A percentile compares a stretch with the other conserved stretches of the same genome.
phyloP scores from a whole-genome alignment of 176 grass and related monocot species.

The Luzula sylvatica region DNA sequence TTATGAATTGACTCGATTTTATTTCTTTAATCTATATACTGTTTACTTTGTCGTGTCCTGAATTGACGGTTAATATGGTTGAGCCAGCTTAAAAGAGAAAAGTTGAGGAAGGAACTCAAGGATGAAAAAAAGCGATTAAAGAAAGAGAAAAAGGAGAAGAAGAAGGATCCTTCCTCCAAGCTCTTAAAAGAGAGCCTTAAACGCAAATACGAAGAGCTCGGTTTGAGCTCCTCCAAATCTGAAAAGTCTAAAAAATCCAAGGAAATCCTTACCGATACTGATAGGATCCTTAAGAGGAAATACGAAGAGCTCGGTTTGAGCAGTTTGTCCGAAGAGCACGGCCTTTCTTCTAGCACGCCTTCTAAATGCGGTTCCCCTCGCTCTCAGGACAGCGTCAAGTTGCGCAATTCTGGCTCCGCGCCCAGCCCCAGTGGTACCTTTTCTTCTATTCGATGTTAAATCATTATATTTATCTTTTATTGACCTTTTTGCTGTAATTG shows the following conservation, averaged over 20 bases:
- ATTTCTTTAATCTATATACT: too few species aligned
- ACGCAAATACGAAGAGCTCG: constrained; percentile 34
- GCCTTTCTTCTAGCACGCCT: constrained; percentile 13
- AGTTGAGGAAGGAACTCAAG: constrained; percentile 31
- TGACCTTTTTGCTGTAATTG: neutral
- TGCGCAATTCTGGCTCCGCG: constrained; percentile 17
- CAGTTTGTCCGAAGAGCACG: constrained; percentile 57
- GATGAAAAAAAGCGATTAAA: constrained; percentile 36
- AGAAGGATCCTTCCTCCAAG: constrained; percentile 27
- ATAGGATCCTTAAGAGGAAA: constrained; percentile 7
- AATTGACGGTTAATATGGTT: constrained; percentile 83
- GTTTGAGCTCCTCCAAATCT: neutral
- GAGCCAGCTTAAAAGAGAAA: constrained; percentile 64
- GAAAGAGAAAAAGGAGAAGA: constrained; percentile 31
- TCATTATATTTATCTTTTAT: neutral
- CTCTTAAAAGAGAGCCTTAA: constrained; percentile 38
- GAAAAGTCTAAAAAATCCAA: neutral
- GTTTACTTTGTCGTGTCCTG: too few species aligned
- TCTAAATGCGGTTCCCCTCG: constrained; percentile 29
- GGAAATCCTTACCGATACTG: neutral
- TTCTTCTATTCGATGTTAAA: neutral
- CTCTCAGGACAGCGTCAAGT: constrained; percentile 70
- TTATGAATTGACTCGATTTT: too few species aligned
- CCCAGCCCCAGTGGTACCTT: constrained; percentile 18
- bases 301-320: constrained; percentile 52